Conservation (phyloP, 2,329 filamentous ascomycete genomes). For the Curvularia lunata region DNA sequence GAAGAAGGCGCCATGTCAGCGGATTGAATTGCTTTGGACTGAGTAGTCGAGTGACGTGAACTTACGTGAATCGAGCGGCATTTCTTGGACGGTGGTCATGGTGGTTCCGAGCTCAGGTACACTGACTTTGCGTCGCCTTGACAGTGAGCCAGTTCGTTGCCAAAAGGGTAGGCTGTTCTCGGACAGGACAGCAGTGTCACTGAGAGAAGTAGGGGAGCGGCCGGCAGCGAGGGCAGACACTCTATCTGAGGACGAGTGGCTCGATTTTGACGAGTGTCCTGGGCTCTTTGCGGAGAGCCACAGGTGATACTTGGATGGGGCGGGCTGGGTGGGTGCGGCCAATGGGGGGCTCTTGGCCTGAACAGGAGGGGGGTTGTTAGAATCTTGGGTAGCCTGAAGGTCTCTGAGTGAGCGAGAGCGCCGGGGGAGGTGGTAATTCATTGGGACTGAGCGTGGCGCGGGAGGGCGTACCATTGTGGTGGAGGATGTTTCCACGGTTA, state of each 20-base stretch:
- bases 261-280: conserved; percentile 28
- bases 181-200: conserved; percentile 46
- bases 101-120: conserved; percentile 48
- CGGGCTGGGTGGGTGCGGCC: conserved; percentile 30
- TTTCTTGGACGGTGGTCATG: conserved; percentile 50
- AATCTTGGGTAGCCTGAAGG: conserved; percentile 39
- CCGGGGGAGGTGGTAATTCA: conserved; percentile 43
- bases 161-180: conserved; percentile 43
- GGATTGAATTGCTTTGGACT: not conserved
- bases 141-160: conserved; percentile 48
- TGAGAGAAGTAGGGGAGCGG: conserved; percentile 50
- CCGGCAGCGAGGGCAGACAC: conserved; percentile 46
- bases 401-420: conserved; percentile 46
- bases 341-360: conserved; percentile 39
- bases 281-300: conserved; percentile 47
- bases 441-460: conserved; percentile 28
- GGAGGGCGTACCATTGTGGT: conserved; percentile 38
- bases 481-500: conserved; percentile 47
- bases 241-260: conserved; percentile 37
- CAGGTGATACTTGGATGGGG: conserved; percentile 44
- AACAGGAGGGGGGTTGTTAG: conserved; percentile 23
- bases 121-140: conserved; percentile 50
- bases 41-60: conserved; percentile 1
- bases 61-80: conserved; percentile 51
- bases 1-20: conserved; percentile 23